Base-by-base conservation (phyloP, 768 basidiomycete species). In the Russula compacta region DNA sequence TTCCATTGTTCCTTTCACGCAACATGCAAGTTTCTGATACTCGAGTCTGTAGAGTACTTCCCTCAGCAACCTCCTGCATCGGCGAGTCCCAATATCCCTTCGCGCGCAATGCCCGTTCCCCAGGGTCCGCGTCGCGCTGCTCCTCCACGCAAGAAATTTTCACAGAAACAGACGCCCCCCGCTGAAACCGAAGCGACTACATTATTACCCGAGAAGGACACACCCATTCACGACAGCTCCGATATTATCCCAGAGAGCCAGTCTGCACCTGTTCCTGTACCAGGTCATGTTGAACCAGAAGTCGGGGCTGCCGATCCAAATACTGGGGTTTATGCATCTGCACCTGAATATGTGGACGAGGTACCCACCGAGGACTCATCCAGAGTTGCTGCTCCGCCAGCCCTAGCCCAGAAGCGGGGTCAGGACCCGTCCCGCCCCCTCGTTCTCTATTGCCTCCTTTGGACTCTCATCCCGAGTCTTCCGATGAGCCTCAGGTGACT, bases 101-200 rank as follows among this genome's bases (percentile, higher is more conserved):
- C 56, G 21, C 67, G 56, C 12, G 33, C 70, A n/a, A 73, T 75
- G 63, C 72, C 74, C 21, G 65, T 74, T 11, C 71, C 74, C 3
- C 72, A 75, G 8, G 70, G 69, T 11, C 74, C 76, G 19, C 70
- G 74, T 24, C 72, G 76, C 17, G 70, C 74, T 4, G 70, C 71
- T 6, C 73, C 73, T 17, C 75, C 75, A 9, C 70, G 74, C 36
- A 68, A 63, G 46, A 67, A 71, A 47, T 33, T 52, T 21, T 7
- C 59, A 11, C 47, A 59, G 44, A 61, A 62, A 44, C 19, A 53
- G 11, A 44, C 62, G 0, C 47, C 49, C 8, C 44, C 56, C 29
- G 14, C 52, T 15, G 61, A 60, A 21, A 17, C 42, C 21, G 59
- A 38, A 60, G 33, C 24, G 9, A 32, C n/a, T 9, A 11, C 48